phyloP scores from a whole-genome alignment of 2,329 filamentous ascomycete genomes.

The Zymoseptoria pseudotritici region DNA sequence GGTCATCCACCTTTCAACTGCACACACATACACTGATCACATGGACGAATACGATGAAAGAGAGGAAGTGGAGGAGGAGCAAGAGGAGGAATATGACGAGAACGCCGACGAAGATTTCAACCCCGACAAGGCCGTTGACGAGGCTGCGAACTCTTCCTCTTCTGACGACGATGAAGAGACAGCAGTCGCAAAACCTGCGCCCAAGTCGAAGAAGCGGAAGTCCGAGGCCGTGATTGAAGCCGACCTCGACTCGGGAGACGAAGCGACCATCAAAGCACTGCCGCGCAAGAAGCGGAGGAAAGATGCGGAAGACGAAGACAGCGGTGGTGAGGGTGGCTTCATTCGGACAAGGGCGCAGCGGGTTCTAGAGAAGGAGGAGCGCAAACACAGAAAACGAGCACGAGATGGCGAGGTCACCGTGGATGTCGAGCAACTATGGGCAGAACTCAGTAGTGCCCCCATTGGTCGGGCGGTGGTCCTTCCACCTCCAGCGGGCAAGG shows the following conservation, averaged over 20 bases:
- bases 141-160: constrained; percentile 25
- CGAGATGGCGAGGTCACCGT: constrained; percentile 43
- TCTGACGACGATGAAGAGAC: constrained; percentile 29
- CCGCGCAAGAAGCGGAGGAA: constrained; percentile 35
- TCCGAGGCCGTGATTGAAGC: constrained; percentile 24
- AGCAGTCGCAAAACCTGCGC: constrained; percentile 19
- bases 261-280: constrained; percentile 47
- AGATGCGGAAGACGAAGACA: constrained; percentile 23
- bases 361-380: constrained; percentile 42
- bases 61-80: constrained; percentile 4
- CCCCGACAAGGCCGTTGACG: constrained; percentile 28
- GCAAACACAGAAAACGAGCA: constrained; percentile 39
- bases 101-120: constrained; percentile 40
- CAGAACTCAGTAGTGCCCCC: constrained; percentile 39
- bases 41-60: constrained; percentile 9
- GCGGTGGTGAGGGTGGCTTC: constrained; percentile 43
- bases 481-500: constrained; percentile 7
- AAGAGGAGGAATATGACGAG: constrained; percentile 35
- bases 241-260: constrained; percentile 48
- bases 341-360: constrained; percentile 49
- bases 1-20: not conserved
- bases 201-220: constrained; percentile 35
- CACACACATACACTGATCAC: constrained; percentile 6
- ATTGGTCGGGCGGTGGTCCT: constrained; percentile 20
- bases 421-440: constrained; percentile 50